Percentiles rank a stretch among this genome's conserved stretches.
Evolutionary conservation across 495 filamentous ascomycete species (phyloP).

Genomic region (Chlorociboria aeruginascens): DNA sequence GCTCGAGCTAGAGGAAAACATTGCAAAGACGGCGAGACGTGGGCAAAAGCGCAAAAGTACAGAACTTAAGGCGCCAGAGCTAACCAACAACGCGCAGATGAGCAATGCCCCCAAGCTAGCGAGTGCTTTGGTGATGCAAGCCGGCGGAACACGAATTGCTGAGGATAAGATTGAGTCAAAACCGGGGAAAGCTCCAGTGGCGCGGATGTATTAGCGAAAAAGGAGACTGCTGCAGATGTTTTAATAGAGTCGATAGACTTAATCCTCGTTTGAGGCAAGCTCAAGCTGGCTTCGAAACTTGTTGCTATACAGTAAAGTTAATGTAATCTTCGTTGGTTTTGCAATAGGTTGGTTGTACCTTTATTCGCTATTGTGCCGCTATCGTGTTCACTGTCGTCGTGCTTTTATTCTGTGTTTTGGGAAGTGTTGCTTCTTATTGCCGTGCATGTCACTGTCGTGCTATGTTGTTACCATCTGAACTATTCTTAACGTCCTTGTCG

Average conservation of each 20-base stretch:
- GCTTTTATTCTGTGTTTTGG: neutral
- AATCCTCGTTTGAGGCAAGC: constrained; percentile 4
- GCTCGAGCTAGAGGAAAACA: constrained; percentile 13
- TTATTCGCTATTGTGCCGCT: neutral
- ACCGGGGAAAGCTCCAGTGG: constrained; percentile 18
- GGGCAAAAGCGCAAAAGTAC: constrained; percentile 18
- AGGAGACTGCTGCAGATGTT: constrained; percentile 2
- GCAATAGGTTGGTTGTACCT: too few species aligned
- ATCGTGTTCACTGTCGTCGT: neutral
- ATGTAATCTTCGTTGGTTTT: too few species aligned
- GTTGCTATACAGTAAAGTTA: too few species aligned
- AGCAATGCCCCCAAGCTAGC: constrained; percentile 4
- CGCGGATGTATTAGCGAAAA: constrained; percentile 18
- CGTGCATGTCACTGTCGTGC: neutral
- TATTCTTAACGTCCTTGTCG: neutral
- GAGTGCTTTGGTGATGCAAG: constrained; percentile 7
- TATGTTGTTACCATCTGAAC: neutral
- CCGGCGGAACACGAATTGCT: constrained; percentile 10
- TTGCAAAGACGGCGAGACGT: constrained; percentile 14
- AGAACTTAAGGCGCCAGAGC: constrained; percentile 2
- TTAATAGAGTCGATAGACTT: constrained; percentile 7
- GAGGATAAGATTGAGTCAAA: constrained; percentile 14
- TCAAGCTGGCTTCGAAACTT: constrained; percentile 8
- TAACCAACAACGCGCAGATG: neutral
- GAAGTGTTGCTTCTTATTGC: neutral